Base-by-base conservation (phyloP, 2,329 filamentous ascomycete species). In the Penicillium occitanis region DNA sequence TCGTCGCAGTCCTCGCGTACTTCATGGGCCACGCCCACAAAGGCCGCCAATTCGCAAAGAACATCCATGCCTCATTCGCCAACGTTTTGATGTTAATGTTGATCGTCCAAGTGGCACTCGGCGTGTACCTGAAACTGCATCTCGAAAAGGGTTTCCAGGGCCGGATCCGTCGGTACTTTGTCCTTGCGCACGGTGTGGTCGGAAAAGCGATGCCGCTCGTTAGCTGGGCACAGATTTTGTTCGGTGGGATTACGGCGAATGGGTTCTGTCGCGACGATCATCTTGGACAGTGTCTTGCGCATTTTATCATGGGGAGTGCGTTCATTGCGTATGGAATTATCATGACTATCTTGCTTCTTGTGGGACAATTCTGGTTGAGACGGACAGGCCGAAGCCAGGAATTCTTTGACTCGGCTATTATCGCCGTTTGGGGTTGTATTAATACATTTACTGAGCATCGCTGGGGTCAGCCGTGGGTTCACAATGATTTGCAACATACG, bases 361-460 rank as follows among this genome's bases (percentile, higher is more conserved):
- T 95, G 48, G 95, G 95, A 14, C 95, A 98, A 79, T 80, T 88
- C 37, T 97, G 93, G 92, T 81, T 99, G 66, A 88, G 87, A 70
- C 87, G 90, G 58, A 91, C 89, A 3, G 93, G 93, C 19, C 88
- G 92, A 63, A 96, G 92, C 65, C 95, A 98, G 77, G 95, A 99
- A 78, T 99, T 99, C 82, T 98, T 95, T 78, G 95, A 99, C 79
- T 95, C 91, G 68, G 80, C 90, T 60, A 86, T 97, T 71, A 98
- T 99, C 74, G 91, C 93, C 0, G 89, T 90, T 0, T 99, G 95
- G 95, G 95, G 94, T 40, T 96, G 92, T 75, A 90, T 99, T 79
- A 99, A 98, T 79, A 98, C 95, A 8, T 98, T 99, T 72, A 99
- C 95, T 19, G 95, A 98, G 79, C 95, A 99, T 76, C 88, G 91